phyloP scores from a whole-genome alignment of 23 red algal genomes.

The Gracilariopsis chorda region DNA sequence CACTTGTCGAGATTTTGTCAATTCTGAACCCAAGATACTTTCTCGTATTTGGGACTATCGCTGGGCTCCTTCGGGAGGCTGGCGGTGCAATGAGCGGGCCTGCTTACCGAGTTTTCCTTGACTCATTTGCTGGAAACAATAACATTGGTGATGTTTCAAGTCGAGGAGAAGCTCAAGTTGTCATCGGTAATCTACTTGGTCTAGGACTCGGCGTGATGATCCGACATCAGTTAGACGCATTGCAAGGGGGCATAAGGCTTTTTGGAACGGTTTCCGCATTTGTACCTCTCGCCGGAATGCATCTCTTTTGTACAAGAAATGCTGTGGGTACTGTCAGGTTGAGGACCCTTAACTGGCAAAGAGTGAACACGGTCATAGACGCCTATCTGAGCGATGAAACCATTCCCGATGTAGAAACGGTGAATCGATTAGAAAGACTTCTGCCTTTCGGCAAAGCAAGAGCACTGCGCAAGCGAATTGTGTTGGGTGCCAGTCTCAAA shows the following conservation, averaged over 20 bases:
- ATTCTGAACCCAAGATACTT: constrained; percentile 59
- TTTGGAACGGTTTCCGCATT: constrained; percentile 29
- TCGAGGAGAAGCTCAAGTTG: constrained; percentile 78
- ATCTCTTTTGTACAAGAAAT: constrained; percentile 74
- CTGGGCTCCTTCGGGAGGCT: constrained; percentile 61
- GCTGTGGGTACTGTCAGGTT: constrained; percentile 59
- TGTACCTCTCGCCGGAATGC: constrained; percentile 32
- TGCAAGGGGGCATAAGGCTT: constrained; percentile 16
- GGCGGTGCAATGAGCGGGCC: constrained; percentile 76
- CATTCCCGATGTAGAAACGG: constrained; percentile 14
- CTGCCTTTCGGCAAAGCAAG: background rate
- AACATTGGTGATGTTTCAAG: constrained; percentile 91
- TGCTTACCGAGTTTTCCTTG: constrained; percentile 75
- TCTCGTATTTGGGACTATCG: constrained; percentile 67
- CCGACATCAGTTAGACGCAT: constrained; percentile 15
- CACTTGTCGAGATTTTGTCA: constrained; percentile 68
- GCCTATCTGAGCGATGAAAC: constrained; percentile 1
- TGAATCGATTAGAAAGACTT: constrained; percentile 17
- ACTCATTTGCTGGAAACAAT: constrained; percentile 52
- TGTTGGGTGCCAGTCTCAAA: constrained; percentile 22
- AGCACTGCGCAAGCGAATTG: background rate
- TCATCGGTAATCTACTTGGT: constrained; percentile 77
- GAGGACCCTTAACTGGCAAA: constrained; percentile 83
- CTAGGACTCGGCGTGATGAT: constrained; percentile 62
- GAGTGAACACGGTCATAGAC: constrained; percentile 33